These are phyloP conservation scores for Besnoitia besnoiti DNA, from an alignment of 169 alveolate species.

Conservation along the genomic window DNA sequence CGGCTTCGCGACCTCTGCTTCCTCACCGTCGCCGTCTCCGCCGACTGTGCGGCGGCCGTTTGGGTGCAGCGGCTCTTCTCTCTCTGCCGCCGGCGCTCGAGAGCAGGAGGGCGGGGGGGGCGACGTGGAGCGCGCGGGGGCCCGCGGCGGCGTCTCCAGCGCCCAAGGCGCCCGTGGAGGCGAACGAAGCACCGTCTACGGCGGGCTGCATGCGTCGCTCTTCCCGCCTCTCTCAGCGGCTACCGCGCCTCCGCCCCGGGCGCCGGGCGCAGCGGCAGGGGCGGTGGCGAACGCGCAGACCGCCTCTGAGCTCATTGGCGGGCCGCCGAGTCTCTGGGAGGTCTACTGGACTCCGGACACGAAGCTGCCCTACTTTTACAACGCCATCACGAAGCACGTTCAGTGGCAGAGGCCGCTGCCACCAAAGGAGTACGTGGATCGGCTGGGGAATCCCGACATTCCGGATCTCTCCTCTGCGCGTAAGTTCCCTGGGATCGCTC, in stretches of 20 bases:
- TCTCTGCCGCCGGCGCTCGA: too few relatives aligned
- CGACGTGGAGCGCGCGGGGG: not conserved
- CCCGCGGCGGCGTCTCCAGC: not conserved
- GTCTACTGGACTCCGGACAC: slow-evolving; percentile 13
- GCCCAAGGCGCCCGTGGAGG: not conserved
- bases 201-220: not conserved
- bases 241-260: not conserved
- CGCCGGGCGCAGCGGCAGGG: not conserved
- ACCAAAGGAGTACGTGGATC: not conserved
- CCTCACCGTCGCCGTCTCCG: not conserved
- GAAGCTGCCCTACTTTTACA: slow-evolving; percentile 25
- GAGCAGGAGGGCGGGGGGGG: not conserved
- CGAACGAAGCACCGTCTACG: not conserved
- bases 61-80: too few relatives aligned
- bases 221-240: slow-evolving; percentile 26
- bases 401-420: slow-evolving; percentile 89
- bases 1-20: not conserved
- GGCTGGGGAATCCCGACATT: not conserved
- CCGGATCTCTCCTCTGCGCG: not conserved
- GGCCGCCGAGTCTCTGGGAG: not conserved
- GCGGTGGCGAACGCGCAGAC: not conserved
- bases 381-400: slow-evolving; percentile 76
- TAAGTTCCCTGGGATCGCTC: not conserved
- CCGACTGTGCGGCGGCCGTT: not conserved
- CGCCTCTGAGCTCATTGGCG: not conserved